These are phyloP conservation scores for Monilinia polystroma DNA, from an alignment of 2,329 filamentous ascomycete genomes.

Conservation along the genomic window DNA sequence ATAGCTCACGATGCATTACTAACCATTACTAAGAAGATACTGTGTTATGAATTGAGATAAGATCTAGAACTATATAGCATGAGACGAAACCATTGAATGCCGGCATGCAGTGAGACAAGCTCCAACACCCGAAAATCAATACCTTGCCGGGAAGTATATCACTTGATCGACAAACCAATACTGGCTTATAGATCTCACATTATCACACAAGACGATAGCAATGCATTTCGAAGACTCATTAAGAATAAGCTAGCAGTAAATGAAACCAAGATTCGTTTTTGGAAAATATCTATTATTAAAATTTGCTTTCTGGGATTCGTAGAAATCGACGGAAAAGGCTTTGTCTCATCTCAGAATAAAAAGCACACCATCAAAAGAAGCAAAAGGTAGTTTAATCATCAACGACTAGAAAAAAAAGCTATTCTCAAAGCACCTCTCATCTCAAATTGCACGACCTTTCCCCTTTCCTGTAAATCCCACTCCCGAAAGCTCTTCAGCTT, in stretches of 20 bases:
- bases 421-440: neutral
- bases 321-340: neutral
- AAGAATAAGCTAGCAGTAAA: no score
- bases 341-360: neutral
- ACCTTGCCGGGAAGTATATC: no score
- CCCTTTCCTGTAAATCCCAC: slow-evolving; percentile 7
- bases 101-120: neutral
- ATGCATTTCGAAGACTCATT: no score
- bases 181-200: no score
- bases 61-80: neutral
- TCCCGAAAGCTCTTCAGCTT: slow-evolving; percentile 7
- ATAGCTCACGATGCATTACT: neutral
- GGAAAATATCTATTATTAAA: neutral
- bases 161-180: no score
- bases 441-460: slow-evolving; percentile 18
- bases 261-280: no score
- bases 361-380: neutral
- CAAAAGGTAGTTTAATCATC: neutral
- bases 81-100: neutral
- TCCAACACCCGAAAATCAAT: no score
- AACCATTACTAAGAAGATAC: neutral
- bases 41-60: neutral
- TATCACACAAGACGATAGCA: no score
- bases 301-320: neutral
- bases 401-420: neutral